A percentile compares a stretch with the other conserved stretches of the same genome.
phyloP scores from a whole-genome alignment of 352 stramenopile species.

The Phytophthora ramorum region DNA sequence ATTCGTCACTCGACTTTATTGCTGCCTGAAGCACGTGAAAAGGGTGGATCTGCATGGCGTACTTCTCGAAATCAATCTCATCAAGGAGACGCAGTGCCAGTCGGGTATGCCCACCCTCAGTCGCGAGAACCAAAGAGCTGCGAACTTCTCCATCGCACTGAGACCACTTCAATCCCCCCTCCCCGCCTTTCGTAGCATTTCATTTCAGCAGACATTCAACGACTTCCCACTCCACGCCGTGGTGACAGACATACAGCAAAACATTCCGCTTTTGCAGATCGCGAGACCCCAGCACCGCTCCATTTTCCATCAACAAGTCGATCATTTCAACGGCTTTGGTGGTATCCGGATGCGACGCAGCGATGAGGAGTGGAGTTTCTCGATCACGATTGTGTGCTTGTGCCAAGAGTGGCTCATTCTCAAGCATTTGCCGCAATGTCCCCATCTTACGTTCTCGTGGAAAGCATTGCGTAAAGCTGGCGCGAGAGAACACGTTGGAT shows the following conservation, averaged over 20 bases:
- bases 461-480: neutral
- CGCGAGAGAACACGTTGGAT: neutral
- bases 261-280: conserved; percentile 4
- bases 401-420: neutral
- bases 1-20: neutral
- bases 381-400: conserved; percentile 5
- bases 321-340: conserved; percentile 9
- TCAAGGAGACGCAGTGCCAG: conserved; percentile 6
- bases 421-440: neutral
- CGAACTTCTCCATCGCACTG: neutral
- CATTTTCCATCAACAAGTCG: conserved; percentile 2
- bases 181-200: neutral
- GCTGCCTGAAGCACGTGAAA: conserved; percentile 2
- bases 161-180: conserved; percentile 3
- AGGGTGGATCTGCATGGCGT: conserved; percentile 10
- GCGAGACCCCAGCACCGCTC: conserved; percentile 2
- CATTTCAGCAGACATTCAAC: conserved; percentile 7
- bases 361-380: conserved; percentile 4
- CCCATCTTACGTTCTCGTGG: neutral
- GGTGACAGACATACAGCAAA: conserved; percentile 5
- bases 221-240: conserved; percentile 4
- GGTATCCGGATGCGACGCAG: neutral
- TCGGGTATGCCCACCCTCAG: neutral
- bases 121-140: conserved; percentile 3
- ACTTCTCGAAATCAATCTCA: neutral